A percentile compares a stretch with the other conserved stretches of the same genome.
Evolutionary conservation across 305 asterid species (phyloP).

Genomic region (Andrographis paniculata): DNA sequence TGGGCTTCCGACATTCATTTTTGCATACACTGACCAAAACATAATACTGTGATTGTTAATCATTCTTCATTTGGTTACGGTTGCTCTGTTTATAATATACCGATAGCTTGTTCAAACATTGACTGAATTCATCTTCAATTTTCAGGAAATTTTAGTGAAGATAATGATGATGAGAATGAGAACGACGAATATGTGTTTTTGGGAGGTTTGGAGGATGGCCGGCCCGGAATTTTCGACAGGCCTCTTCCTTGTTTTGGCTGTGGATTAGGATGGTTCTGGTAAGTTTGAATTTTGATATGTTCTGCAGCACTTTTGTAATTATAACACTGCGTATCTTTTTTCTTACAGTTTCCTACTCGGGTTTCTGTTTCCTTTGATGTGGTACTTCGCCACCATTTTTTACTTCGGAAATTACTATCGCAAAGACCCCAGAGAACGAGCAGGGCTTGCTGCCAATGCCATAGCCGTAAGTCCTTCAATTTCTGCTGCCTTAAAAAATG

Average conservation of each 20-base stretch:
- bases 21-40: too few species aligned
- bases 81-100: too few species aligned
- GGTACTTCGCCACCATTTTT: slow-evolving; percentile 17
- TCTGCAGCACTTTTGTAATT: not conserved
- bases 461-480: slow-evolving; percentile 15
- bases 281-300: slow-evolving; percentile 3
- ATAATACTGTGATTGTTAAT: too few species aligned
- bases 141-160: too few species aligned
- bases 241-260: slow-evolving; percentile 18
- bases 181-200: not conserved
- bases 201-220: not conserved
- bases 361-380: slow-evolving; percentile 17
- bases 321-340: not conserved
- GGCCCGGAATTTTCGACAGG: slow-evolving; percentile 2
- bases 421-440: slow-evolving; percentile 22
- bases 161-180: not conserved
- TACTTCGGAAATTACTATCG: slow-evolving; percentile 18
- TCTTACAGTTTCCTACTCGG: slow-evolving; percentile 15
- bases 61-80: not conserved
- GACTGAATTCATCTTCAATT: not conserved
- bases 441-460: slow-evolving; percentile 23
- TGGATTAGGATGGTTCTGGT: slow-evolving; percentile 15
- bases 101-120: not conserved
- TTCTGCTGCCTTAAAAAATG: not conserved
- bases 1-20: too few species aligned